A percentile compares a stretch with the other conserved stretches of the same genome.
Evolutionary conservation across 768 basidiomycete species (phyloP).

Genomic region (Phanerochaete carnosa): DNA sequence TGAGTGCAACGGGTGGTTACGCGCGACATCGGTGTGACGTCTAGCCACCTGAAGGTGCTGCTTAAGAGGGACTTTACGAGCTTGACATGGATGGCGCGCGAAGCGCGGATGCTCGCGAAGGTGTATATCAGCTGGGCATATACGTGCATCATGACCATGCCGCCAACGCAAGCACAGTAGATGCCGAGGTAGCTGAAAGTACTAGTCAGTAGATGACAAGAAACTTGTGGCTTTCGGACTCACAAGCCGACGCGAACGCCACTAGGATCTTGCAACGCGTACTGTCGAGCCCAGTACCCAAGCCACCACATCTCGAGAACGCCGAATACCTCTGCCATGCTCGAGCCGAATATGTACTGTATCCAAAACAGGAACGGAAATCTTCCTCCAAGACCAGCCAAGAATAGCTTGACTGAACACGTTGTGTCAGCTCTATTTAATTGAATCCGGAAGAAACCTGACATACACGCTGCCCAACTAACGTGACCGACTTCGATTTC

Average conservation of each 20-base stretch:
- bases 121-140: conserved; percentile 22
- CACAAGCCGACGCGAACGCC: conserved; percentile 28
- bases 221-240: conserved; percentile 11
- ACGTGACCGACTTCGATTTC: conserved; percentile 35
- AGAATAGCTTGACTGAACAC: conserved; percentile 30
- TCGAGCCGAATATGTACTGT: conserved; percentile 12
- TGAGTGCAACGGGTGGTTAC: conserved; percentile 67
- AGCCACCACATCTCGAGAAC: conserved; percentile 32
- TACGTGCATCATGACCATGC: conserved; percentile 19
- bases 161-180: conserved; percentile 22
- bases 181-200: conserved; percentile 26
- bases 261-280: conserved; percentile 20
- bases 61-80: conserved; percentile 28
- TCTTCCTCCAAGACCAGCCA: conserved; percentile 25
- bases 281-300: conserved; percentile 34
- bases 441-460: neutral
- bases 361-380: conserved; percentile 27
- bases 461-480: conserved; percentile 31
- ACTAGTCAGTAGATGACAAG: neutral
- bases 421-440: neutral
- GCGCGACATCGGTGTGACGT: conserved; percentile 49
- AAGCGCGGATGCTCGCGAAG: conserved; percentile 27
- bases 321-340: conserved; percentile 15
- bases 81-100: conserved; percentile 27
- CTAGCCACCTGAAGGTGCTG: conserved; percentile 34